Evolutionary conservation across 1,284 basidiomycete species (phyloP), one percentile per base, ranked within the genome.

Genomic region (Vanrija pseudolonga): DNA sequence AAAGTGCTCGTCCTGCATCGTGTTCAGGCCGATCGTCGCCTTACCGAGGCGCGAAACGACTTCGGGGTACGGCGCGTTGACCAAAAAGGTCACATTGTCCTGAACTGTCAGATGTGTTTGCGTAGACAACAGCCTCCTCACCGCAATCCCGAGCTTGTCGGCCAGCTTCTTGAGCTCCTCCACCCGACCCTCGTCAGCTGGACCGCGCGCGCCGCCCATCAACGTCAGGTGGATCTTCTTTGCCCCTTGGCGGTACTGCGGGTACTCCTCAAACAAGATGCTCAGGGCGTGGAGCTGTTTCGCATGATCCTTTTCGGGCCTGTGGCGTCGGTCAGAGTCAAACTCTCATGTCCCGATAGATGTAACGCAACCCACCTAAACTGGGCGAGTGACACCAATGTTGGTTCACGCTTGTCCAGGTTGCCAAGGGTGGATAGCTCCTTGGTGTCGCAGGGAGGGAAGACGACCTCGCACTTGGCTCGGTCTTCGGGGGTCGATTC

Each of bases 1-100:
- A 65, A 98, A 98, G 72, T 99, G 95, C 74, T 99, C 96, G 69
- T 98, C 94, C 1, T 94, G 84, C 95, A 99, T 99, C 4, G 95
- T 98, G 68, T 90, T 95, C 22, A 98, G 72, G 0, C 96, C 95
- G 5, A 97, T 81, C 55, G 86, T 89, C 0, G 92, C 86, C 15
- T 77, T 76, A 1, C 84, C 82, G 1, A 98, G 80, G 77, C 85
- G 84, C 2, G 74, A 60, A 1, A 94, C 80, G 58, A 98, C 82
- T 9, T 81, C 80, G 0, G 83, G 62, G 63, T 88, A 98, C 1
- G 87, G 77, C 0, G 90, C 90, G 64, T 98, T 98, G 45, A 96
- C 82, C 6, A 89, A 76, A 61, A 98, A 90, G 43, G 85, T 80
- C 18, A 92, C 85, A 53, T 85, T 80, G 12, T 81, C 76, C 87